Evolutionary conservation across 1,284 basidiomycete species (phyloP).

Genomic region (Cutaneotrichosporon cyanovorans): DNA sequence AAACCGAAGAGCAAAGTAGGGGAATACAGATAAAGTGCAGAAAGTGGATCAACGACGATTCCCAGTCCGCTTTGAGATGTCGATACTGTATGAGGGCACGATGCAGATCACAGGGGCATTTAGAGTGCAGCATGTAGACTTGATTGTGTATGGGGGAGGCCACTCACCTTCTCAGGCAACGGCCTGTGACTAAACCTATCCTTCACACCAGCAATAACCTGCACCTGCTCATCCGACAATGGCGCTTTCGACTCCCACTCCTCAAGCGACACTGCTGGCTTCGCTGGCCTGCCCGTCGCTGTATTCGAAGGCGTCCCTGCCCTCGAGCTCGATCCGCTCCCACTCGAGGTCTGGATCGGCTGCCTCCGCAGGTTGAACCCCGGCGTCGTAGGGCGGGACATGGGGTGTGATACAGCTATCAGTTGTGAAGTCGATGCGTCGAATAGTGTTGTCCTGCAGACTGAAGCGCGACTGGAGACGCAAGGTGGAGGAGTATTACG

Average conservation of each 20-base stretch:
- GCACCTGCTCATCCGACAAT: conserved; percentile 60
- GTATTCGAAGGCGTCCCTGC: conserved; percentile 11
- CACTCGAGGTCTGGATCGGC: conserved; percentile 6
- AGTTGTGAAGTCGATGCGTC: neutral
- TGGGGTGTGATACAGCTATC: neutral
- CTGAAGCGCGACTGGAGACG: too few relatives aligned
- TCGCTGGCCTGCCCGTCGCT: conserved; percentile 2
- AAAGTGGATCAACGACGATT: too few relatives aligned
- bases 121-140: too few relatives aligned
- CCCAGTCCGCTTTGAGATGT: too few relatives aligned
- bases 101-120: too few relatives aligned
- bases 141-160: too few relatives aligned
- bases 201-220: conserved; percentile 61
- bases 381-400: conserved; percentile 17
- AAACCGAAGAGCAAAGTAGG: too few relatives aligned
- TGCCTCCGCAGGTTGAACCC: conserved; percentile 12
- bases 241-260: conserved; percentile 82
- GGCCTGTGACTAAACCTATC: conserved; percentile 56
- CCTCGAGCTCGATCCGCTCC: conserved; percentile 1
- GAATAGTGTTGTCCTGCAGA: too few relatives aligned
- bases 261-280: conserved; percentile 52
- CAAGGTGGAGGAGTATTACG: too few relatives aligned
- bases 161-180: conserved; percentile 64
- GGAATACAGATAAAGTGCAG: too few relatives aligned
- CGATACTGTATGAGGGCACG: too few relatives aligned